Conservation (phyloP, 2,329 filamentous ascomycete species). For the Chrysoporthe cubensis region DNA sequence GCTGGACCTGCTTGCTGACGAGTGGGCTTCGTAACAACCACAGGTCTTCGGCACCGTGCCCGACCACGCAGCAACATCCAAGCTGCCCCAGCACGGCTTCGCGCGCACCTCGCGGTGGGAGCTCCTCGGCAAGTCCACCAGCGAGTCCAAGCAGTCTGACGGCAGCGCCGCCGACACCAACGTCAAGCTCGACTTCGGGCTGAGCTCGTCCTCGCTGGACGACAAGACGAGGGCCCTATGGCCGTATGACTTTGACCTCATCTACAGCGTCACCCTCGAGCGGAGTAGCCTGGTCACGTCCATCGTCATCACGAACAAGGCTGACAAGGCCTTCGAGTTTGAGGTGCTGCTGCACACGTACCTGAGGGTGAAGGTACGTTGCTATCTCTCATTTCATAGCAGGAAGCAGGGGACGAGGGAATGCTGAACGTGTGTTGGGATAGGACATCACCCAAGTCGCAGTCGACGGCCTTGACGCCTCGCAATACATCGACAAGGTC, state of each 20-base stretch:
- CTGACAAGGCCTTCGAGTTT: constrained; percentile 81
- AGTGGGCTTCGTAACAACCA: not conserved
- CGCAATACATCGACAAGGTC: constrained; percentile 84
- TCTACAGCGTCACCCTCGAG: constrained; percentile 89
- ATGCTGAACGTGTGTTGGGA: not conserved
- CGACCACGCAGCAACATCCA: constrained; percentile 74
- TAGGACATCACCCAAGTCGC: constrained; percentile 79
- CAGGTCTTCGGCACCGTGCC: constrained; percentile 88
- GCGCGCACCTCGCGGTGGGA: constrained; percentile 91
- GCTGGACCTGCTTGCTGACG: not conserved
- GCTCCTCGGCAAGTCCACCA: constrained; percentile 86
- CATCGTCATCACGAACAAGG: constrained; percentile 88
- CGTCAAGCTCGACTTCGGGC: constrained; percentile 94
- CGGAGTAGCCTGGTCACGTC: constrained; percentile 77
- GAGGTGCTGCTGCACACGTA: constrained; percentile 93
- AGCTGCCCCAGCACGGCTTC: constrained; percentile 92
- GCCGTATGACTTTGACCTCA: constrained; percentile 85
- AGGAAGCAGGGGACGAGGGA: not conserved
- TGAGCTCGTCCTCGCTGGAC: constrained; percentile 73
- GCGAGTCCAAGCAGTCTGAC: constrained; percentile 52
- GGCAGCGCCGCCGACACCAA: constrained; percentile 55
- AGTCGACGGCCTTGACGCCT: constrained; percentile 76
- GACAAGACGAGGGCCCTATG: constrained; percentile 73
- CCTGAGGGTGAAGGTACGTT: constrained; percentile 73
- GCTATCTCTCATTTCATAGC: not conserved